phyloP scores from a whole-genome alignment of 768 basidiomycete genomes.

The Hygrophoropsis aurantiaca region DNA sequence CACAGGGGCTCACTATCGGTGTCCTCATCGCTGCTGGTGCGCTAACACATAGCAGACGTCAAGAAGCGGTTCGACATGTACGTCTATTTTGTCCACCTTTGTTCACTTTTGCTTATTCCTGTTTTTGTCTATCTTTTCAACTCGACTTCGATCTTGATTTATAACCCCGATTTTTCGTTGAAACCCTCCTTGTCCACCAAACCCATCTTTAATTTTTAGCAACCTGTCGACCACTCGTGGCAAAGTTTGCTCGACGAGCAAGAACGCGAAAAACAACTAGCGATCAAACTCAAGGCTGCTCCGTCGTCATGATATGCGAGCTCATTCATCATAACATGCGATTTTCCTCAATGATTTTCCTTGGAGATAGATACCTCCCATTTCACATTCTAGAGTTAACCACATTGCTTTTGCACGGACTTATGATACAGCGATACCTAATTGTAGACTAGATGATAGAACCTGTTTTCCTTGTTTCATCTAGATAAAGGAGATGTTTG shows the following conservation, averaged over 20 bases:
- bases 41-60: constrained; percentile 52
- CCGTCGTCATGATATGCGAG: no score
- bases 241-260: constrained; percentile 26
- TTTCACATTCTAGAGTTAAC: no score
- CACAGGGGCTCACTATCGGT: constrained; percentile 78
- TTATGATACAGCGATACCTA: no score
- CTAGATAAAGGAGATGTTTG: no score
- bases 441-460: no score
- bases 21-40: constrained; percentile 70
- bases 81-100: background rate
- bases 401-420: no score
- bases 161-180: no score
- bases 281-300: no score
- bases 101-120: background rate
- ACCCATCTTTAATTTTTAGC: constrained; percentile 5
- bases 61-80: constrained; percentile 32
- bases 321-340: no score
- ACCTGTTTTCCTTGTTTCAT: no score
- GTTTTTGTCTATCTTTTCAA: constrained; percentile 10
- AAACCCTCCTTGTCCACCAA: background rate
- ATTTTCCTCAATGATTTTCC: no score
- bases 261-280: constrained; percentile 23
- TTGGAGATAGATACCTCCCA: no score
- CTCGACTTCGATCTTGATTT: constrained; percentile 11
- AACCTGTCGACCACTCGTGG: constrained; percentile 27